A percentile compares a stretch with the other conserved stretches of the same genome.
Evolutionary conservation across 176 grass and related monocot genomes (phyloP).

Genomic region (Dendrocalamus sinicus): DNA sequence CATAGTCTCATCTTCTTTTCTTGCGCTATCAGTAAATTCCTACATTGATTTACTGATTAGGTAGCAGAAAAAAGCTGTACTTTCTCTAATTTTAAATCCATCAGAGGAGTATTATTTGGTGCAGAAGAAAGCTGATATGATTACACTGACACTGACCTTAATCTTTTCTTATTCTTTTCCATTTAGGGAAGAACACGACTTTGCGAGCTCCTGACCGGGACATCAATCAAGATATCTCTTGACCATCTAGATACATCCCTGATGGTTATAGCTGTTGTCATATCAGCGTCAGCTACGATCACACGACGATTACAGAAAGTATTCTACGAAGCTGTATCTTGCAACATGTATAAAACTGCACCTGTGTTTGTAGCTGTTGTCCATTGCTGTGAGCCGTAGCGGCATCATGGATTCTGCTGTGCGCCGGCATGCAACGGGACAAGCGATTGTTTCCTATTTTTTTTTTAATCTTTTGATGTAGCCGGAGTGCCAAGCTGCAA

Average conservation of each 20-base stretch:
- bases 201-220: conserved; percentile 28
- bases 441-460: neutral
- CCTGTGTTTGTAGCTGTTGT: conserved; percentile 27
- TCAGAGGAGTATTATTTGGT: neutral
- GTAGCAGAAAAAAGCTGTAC: neutral
- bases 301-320: neutral
- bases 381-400: conserved; percentile 27
- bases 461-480: conserved; percentile 11
- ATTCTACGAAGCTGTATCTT: neutral
- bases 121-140: neutral
- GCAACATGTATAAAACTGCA: neutral
- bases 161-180: neutral
- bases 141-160: conserved; percentile 38
- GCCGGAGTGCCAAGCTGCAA: conserved; percentile 25
- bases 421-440: conserved; percentile 37
- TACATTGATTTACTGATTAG: neutral
- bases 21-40: no score
- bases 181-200: conserved; percentile 23
- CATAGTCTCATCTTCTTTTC: neutral
- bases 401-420: conserved; percentile 28
- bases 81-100: neutral
- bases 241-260: conserved; percentile 8
- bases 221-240: conserved; percentile 33
- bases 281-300: conserved; percentile 32
- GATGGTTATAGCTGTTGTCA: conserved; percentile 9